Conservation (phyloP, 129 eudicot genomes). For the Helianthus annuus region HanXRQr2.0-SUNRISE NC_035440.2:85893151-85893650, state of each 20-base stretch:
- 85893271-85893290: slow-evolving; percentile 54
- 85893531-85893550: no score
- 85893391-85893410: slow-evolving; percentile 97
- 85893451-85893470: no score
- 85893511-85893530: not conserved
- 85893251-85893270: slow-evolving; percentile 14
- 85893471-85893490: no score
- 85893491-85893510: no score
- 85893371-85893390: slow-evolving; percentile 91
- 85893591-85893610: no score
- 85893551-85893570: no score
- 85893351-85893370: slow-evolving; percentile 86
- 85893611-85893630: no score
- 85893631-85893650: no score
- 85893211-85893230: not conserved
- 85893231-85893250: not conserved
- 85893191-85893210: slow-evolving; percentile 88
- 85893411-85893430: slow-evolving; percentile 54
- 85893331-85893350: slow-evolving; percentile 94
- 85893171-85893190: slow-evolving; percentile 80
- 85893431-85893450: no score
- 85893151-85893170: slow-evolving; percentile 94
- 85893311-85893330: slow-evolving; percentile 97
- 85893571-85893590: no score
- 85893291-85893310: slow-evolving; percentile 99